Evolutionary conservation across 176 grass and related monocot genomes (phyloP).

Genomic region (Musa troglodytarum): DNA sequence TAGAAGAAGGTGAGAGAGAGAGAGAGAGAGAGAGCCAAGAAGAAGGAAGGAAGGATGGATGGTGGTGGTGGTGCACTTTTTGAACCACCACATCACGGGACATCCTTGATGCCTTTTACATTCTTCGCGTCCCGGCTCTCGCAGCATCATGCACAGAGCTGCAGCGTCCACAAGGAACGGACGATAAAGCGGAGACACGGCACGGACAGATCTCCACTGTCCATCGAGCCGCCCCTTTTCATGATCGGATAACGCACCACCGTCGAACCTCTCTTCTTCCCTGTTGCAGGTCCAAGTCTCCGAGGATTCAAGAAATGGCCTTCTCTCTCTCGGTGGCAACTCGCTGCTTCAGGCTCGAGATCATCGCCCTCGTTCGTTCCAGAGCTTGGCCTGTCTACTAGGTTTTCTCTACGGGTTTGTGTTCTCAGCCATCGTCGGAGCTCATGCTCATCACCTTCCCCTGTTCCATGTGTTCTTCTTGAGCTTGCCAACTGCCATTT

Average conservation of each 20-base stretch:
- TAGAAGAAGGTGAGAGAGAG: background rate
- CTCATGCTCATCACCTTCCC: too few relatives aligned
- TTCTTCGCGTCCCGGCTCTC: slow-evolving; percentile 13
- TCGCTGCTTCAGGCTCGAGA: background rate
- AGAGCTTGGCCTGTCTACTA: background rate
- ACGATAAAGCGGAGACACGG: background rate
- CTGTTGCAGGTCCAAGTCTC: too few relatives aligned
- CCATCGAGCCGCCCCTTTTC: too few relatives aligned
- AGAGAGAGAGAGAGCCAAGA: background rate
- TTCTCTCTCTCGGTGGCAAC: background rate
- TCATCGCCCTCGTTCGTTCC: background rate
- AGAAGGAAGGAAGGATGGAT: background rate
- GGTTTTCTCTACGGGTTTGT: background rate
- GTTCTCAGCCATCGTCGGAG: too few relatives aligned
- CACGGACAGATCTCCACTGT: background rate
- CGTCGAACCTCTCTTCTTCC: background rate
- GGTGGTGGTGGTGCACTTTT: slow-evolving; percentile 17
- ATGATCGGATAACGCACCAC: background rate
- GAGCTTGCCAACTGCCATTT: too few relatives aligned
- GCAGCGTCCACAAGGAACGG: slow-evolving; percentile 1
- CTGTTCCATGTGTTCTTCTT: too few relatives aligned
- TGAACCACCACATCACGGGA: slow-evolving; percentile 71
- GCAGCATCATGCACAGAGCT: background rate
- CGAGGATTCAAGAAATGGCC: background rate
- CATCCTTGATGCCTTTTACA: slow-evolving; percentile 63